phyloP scores from a whole-genome alignment of 1,139 yeast species.

The Lodderomyces jiufengensis region DNA sequence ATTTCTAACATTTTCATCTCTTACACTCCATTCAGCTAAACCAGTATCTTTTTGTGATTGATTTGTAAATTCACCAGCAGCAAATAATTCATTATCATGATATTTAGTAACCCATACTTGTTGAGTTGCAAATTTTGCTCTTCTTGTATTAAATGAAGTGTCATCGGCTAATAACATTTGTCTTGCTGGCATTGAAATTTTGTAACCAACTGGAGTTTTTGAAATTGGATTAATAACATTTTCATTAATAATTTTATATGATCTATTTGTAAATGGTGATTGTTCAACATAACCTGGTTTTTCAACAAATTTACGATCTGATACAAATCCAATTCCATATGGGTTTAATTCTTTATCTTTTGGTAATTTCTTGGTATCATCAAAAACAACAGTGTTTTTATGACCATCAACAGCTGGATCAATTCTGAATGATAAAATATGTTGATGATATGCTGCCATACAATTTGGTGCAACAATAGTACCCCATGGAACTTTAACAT shows the following conservation, averaged over 20 bases:
- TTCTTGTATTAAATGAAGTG: slow-evolving; percentile 57
- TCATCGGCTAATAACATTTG: slow-evolving; percentile 69
- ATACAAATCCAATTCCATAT: slow-evolving; percentile 70
- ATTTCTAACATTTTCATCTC: slow-evolving; percentile 70
- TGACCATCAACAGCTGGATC: slow-evolving; percentile 89
- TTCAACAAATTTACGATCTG: slow-evolving; percentile 63
- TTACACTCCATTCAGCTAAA: slow-evolving; percentile 62
- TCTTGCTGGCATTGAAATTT: slow-evolving; percentile 73
- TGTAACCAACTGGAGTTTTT: slow-evolving; percentile 78
- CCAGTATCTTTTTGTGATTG: slow-evolving; percentile 67
- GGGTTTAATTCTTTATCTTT: slow-evolving; percentile 55
- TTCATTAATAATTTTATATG: slow-evolving; percentile 78
- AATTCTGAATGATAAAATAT: slow-evolving; percentile 75
- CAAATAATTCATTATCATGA: slow-evolving; percentile 62
- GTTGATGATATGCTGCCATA: slow-evolving; percentile 89
- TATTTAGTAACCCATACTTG: slow-evolving; percentile 77
- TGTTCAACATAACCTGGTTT: slow-evolving; percentile 73
- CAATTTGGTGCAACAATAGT: slow-evolving; percentile 83
- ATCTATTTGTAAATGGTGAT: slow-evolving; percentile 72
- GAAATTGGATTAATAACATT: slow-evolving; percentile 72
- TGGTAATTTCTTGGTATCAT: slow-evolving; percentile 69
- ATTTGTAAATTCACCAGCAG: slow-evolving; percentile 79
- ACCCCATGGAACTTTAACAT: slow-evolving; percentile 76
- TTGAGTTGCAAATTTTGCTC: slow-evolving; percentile 72
- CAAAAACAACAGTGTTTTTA: slow-evolving; percentile 70